Base-by-base conservation (phyloP, 2,329 filamentous ascomycete genomes). In the Fusarium goolgardi region DNA sequence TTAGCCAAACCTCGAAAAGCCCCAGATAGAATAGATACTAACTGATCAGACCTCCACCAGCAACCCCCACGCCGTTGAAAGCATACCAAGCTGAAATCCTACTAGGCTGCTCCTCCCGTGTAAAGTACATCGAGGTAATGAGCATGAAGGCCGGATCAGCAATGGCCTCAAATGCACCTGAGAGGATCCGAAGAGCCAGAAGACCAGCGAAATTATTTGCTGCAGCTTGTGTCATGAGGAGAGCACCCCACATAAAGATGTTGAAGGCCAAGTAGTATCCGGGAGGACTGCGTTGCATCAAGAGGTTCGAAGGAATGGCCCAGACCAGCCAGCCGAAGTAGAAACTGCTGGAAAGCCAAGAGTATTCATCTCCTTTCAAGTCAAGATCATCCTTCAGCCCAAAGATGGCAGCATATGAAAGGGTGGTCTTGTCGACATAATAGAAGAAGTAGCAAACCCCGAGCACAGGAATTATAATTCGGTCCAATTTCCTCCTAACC, bases 101-200 rank as follows among this genome's bases (percentile, higher is more conserved):
- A 4, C 86, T 80, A 0, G 88, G 87, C 69, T 91, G 88, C 70
- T 91, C 86, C 5, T 82, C 80, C 12, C 87, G 81, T 2, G 87
- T 89, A 69, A 89, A 83, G 84, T 87, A 91, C 87, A 90, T 90
- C 6, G 83, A 83, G 0, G 88, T 90, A 35, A 90, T 86, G 3
- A 91, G 76, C 81, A 90, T 88, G 62, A 90, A 88, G 1, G 78
- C 78, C 3, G 79, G 80, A 41, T 80, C 78, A 4, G 78, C 79
- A 34, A 80, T 79, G 5, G 88, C 86, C 72, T 91, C 89, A 62
- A 90, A 89, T 23, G 89, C 86, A 70, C 89, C 89, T 2, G 90
- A 85, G 3, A 91, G 74, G 1, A 86, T 84, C 7, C 89, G 82
- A 10, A 90, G 81, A 1, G 80, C 76, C 3, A 88, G 78, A 20